These are phyloP conservation scores for Metschnikowia amazonensis DNA, from an alignment of 805 yeast genomes.

Conservation along the genomic window DNA sequence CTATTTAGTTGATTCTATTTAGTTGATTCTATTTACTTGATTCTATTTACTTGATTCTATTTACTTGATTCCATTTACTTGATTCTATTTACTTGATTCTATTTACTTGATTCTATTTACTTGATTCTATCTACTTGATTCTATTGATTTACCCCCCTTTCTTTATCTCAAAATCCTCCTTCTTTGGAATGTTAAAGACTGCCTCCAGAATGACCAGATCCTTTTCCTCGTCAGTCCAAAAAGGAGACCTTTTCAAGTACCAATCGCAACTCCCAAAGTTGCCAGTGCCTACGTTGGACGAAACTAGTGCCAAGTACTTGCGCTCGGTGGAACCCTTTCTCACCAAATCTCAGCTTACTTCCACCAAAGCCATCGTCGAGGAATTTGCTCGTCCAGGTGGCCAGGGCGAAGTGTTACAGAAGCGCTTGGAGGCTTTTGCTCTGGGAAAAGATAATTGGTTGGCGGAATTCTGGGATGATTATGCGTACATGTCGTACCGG, in stretches of 20 bases:
- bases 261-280: constrained; percentile 75
- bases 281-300: constrained; percentile 80
- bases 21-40: too few relatives aligned
- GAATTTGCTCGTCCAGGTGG: constrained; percentile 64
- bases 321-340: constrained; percentile 68
- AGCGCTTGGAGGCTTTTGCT: constrained; percentile 57
- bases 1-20: too few relatives aligned
- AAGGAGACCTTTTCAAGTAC: constrained; percentile 68
- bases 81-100: too few relatives aligned
- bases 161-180: not conserved
- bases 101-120: too few relatives aligned
- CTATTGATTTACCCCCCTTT: not conserved
- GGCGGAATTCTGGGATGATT: constrained; percentile 88
- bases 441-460: constrained; percentile 78
- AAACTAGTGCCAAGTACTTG: constrained; percentile 67
- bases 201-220: constrained; percentile 18
- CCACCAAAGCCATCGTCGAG: constrained; percentile 53
- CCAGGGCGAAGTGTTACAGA: constrained; percentile 64
- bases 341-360: constrained; percentile 46
- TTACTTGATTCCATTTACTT: too few relatives aligned
- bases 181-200: constrained; percentile 14
- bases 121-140: not conserved
- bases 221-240: constrained; percentile 28
- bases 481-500: constrained; percentile 83
- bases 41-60: too few relatives aligned